Base-by-base conservation (phyloP, 2,329 filamentous ascomycete species). In the Colletotrichum australisinense region DNA sequence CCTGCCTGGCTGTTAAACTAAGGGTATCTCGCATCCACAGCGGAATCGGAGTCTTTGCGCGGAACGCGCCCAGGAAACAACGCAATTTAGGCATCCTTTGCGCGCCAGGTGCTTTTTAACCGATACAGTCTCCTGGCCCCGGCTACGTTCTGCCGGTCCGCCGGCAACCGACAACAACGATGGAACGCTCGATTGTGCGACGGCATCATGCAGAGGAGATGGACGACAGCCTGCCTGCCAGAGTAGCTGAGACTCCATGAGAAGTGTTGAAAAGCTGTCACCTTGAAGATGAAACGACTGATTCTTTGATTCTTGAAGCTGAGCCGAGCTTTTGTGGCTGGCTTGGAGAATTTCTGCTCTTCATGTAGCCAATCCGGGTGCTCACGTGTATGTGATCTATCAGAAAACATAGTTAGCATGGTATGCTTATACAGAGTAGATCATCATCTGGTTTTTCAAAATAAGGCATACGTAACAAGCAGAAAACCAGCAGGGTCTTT, bases 31-130 rank as follows among this genome's bases (percentile, higher is more conserved):
- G 28, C 35, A 60, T 24, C 60, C 71, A 73, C 56, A 56, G 71
- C 71, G 71, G 71, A 73, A 46, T 28, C 35, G 22, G 57, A 60
- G 67, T n/a, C 22, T 60, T 57, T 35, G 42, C 42, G 60, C 70
- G 67, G 67, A 71, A 70, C 32, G 22, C 16, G 12, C 9, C 22
- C 12, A 35, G 12, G 14, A 64, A 55, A 24, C 30, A 57, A 24
- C n/a, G n/a, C 58, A 24, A 22, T 56, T 63, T 35, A 32, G 60
- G 49, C 60, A 70, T 65, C 46, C 60, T 49, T 3, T 62, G 66
- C 60, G 67, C 60, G 35, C 52, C 65, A 69, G 68, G 28, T 16
- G 28, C n/a, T 11, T 38, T 38, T 16, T 16, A 9, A 5, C 35
- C 7, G 9, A 30, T 14, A 46, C 42, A 26, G 60, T 69, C 53